Evolutionary conservation across 108 stramenopile species (phyloP).

Genomic region (Nitzschia sp.): DNA sequence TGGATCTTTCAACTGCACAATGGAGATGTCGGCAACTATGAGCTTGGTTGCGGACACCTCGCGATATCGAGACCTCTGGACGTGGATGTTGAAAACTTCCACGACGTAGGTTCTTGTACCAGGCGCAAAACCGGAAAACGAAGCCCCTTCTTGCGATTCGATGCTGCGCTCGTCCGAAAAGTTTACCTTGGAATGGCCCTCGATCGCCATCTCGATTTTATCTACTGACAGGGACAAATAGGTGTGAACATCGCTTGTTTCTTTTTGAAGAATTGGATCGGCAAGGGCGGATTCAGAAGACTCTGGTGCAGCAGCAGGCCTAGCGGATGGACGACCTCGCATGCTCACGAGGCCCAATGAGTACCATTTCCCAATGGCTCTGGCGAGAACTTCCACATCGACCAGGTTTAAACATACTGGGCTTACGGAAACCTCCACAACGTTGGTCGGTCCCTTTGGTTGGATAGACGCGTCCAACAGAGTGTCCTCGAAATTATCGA

Average conservation of each 20-base stretch:
- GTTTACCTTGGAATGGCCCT: slow-evolving; percentile 56
- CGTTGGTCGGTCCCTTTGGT: slow-evolving; percentile 28
- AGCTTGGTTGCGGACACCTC: slow-evolving; percentile 32
- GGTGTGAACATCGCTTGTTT: slow-evolving; percentile 18
- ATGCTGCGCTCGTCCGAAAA: slow-evolving; percentile 40
- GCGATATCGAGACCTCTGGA: slow-evolving; percentile 17
- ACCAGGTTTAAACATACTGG: slow-evolving; percentile 67
- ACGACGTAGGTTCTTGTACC: slow-evolving; percentile 50
- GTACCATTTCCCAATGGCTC: slow-evolving; percentile 59
- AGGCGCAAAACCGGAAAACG: slow-evolving; percentile 23
- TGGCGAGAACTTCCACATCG: slow-evolving; percentile 63
- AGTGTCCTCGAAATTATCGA: slow-evolving; percentile 7
- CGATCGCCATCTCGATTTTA: slow-evolving; percentile 68
- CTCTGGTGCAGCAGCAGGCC: not conserved
- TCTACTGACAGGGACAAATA: slow-evolving; percentile 47
- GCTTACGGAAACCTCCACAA: slow-evolving; percentile 40
- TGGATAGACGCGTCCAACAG: slow-evolving; percentile 9
- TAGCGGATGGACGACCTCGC: slow-evolving; percentile 29
- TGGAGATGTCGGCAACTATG: slow-evolving; percentile 39
- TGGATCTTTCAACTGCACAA: slow-evolving; percentile 44
- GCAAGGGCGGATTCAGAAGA: not conserved
- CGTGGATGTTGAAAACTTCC: slow-evolving; percentile 35
- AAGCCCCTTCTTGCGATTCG: slow-evolving; percentile 37
- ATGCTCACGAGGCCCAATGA: slow-evolving; percentile 42
- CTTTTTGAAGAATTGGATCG: not conserved